Conservation (phyloP, 495 filamentous ascomycete species). For the Xylaria bambusicola region DNA sequence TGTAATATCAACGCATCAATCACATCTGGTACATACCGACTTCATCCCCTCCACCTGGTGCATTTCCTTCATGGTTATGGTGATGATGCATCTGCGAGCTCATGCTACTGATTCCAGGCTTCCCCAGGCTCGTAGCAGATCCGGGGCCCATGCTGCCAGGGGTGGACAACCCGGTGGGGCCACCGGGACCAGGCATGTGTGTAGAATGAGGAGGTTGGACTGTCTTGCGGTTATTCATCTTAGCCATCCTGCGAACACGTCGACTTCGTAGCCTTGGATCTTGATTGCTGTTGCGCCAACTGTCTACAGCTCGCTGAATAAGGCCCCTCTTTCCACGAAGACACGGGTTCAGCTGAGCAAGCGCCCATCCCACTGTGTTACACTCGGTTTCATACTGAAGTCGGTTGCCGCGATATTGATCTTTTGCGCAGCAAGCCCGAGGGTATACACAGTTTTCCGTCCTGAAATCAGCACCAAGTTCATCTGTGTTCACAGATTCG, state of each 20-base stretch:
- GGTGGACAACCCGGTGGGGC: slow-evolving; percentile 55
- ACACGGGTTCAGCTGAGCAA: slow-evolving; percentile 88
- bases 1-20: slow-evolving; percentile 42
- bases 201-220: slow-evolving; percentile 48
- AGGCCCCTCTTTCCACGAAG: slow-evolving; percentile 90
- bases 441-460: slow-evolving; percentile 98
- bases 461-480: slow-evolving; percentile 84
- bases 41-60: slow-evolving; percentile 74
- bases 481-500: slow-evolving; percentile 91
- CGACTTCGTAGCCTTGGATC: slow-evolving; percentile 87
- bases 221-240: slow-evolving; percentile 83
- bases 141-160: slow-evolving; percentile 46
- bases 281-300: slow-evolving; percentile 98
- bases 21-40: slow-evolving; percentile 94
- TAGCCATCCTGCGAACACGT: slow-evolving; percentile 90
- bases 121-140: slow-evolving; percentile 51
- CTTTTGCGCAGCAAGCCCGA: slow-evolving; percentile 89
- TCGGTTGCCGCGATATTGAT: slow-evolving; percentile 93
- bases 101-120: slow-evolving; percentile 64
- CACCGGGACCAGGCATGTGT: slow-evolving; percentile 54
- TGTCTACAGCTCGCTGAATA: slow-evolving; percentile 96
- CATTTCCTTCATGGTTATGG: slow-evolving; percentile 73
- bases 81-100: slow-evolving; percentile 60
- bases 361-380: slow-evolving; percentile 95
- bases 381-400: slow-evolving; percentile 97